A percentile compares a stretch with the other conserved stretches of the same genome.
Conservation (phyloP, 495 filamentous ascomycete species). For the Chlorociboria aeruginascens region DNA sequence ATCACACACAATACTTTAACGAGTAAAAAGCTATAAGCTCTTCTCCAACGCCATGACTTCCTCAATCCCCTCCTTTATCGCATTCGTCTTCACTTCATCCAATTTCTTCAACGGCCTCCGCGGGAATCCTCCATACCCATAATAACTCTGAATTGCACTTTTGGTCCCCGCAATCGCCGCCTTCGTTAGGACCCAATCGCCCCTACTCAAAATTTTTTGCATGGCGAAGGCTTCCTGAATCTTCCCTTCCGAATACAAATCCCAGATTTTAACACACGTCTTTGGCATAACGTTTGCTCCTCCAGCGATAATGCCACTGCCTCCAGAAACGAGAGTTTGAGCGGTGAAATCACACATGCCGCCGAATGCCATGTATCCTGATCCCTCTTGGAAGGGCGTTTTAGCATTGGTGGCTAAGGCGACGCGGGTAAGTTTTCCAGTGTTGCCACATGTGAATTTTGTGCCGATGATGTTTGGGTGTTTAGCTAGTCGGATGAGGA, state of each 20-base stretch:
- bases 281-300: slow-evolving; percentile 81
- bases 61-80: slow-evolving; percentile 58
- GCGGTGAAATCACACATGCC: slow-evolving; percentile 82
- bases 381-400: slow-evolving; percentile 49
- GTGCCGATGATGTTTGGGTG: slow-evolving; percentile 80
- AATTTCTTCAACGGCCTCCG: slow-evolving; percentile 61
- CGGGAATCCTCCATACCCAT: slow-evolving; percentile 73
- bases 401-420: slow-evolving; percentile 66
- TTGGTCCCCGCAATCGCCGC: slow-evolving; percentile 79
- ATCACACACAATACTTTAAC: too few species aligned
- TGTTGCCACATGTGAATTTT: slow-evolving; percentile 88
- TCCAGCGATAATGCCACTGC: slow-evolving; percentile 75
- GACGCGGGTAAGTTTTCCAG: slow-evolving; percentile 77
- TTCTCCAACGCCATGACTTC: slow-evolving; percentile 51
- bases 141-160: slow-evolving; percentile 70
- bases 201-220: slow-evolving; percentile 58
- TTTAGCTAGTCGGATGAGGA: slow-evolving; percentile 67
- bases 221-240: slow-evolving; percentile 60
- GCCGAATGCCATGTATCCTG: slow-evolving; percentile 75
- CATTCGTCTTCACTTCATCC: slow-evolving; percentile 43
- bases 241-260: slow-evolving; percentile 60
- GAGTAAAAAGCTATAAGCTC: slow-evolving; percentile 22
- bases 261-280: slow-evolving; percentile 71
- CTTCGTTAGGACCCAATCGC: slow-evolving; percentile 83
- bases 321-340: slow-evolving; percentile 70